Evolutionary conservation across 2,329 filamentous ascomycete species (phyloP), one percentile per base, ranked within the genome.

Genomic region (Aureobasidium subglaciale): DNA sequence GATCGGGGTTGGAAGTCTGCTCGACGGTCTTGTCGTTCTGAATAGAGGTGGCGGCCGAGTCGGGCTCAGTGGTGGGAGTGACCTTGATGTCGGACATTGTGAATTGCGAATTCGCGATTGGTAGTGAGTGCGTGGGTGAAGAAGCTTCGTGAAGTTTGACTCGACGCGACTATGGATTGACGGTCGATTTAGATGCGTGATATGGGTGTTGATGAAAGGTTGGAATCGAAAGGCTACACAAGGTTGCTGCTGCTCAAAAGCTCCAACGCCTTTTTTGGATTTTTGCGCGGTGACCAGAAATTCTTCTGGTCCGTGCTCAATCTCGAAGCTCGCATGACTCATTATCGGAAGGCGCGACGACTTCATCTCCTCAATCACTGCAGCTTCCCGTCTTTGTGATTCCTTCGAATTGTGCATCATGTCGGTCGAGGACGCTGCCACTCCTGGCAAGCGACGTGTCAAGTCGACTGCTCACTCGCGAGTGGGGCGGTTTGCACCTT

Each of bases 11-110:
- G 24, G 30, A 22, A n/a, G 56, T 53, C 27, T 58, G 48, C 40
- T 48, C 49, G 48, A 48, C 48, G 22, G 56, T 58, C 48, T 54
- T 53, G 41, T 58, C 56, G 41, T 58, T 58, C 24, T 32, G 18
- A 35, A 58, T 58, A 3, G 56, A 58, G 15, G 56, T 58, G 32
- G 56, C 48, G 41, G 56, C 56, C 25, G 56, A 49, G 49, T 58
- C 56, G 27, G 56, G 32, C 56, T 58, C 56, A 20, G 34, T 27
- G 16, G 52, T 20, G 18, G 46, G 30, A 37, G 52, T 22, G 42
- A 46, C 49, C 34, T 53, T 40, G 41, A 53, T 52, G 35, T 53
- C 55, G 40, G 55, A 52, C 55, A 57, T 57, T 30, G 29, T 57
- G 46, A 40, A 37, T n/a, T 53, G 27, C 18, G 20, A 30, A 32